Evolutionary conservation across 164 flowering plant species (phyloP).

Genomic region (Umbilicus rupestris): DNA sequence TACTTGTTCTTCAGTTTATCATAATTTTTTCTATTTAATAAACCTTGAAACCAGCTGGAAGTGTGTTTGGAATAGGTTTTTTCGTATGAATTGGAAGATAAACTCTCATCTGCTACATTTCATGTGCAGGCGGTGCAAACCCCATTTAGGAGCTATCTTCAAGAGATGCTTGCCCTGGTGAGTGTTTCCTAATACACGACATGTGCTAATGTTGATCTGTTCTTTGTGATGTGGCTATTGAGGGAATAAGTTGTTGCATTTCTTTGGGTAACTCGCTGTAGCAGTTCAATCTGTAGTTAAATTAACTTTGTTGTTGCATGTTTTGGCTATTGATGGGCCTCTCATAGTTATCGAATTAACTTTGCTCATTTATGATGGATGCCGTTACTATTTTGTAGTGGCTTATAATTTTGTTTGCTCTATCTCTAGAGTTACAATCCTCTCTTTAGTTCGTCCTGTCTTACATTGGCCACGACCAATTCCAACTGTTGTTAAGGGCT

Average conservation of each 20-base stretch:
- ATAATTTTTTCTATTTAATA: not conserved
- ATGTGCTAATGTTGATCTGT: not conserved
- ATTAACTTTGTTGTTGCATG: not conserved
- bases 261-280: not conserved
- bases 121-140: slow-evolving; percentile 76
- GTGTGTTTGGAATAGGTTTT: not conserved
- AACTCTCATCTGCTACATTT: not conserved
- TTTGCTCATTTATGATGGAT: too few species aligned
- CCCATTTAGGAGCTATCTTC: slow-evolving; percentile 81
- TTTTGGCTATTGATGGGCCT: too few species aligned
- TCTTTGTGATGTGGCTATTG: not conserved
- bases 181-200: slow-evolving; percentile 17
- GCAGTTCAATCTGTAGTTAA: not conserved
- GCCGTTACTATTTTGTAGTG: too few species aligned
- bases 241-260: not conserved
- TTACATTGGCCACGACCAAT: too few species aligned
- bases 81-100: not conserved
- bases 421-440: too few species aligned
- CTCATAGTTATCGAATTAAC: too few species aligned
- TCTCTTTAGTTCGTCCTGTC: too few species aligned
- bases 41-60: not conserved
- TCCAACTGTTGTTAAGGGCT: too few species aligned
- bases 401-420: too few species aligned
- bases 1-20: not conserved
- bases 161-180: slow-evolving; percentile 82